phyloP scores from a whole-genome alignment of 495 filamentous ascomycete species.

The Penicillium psychrofluorescens region DNA sequence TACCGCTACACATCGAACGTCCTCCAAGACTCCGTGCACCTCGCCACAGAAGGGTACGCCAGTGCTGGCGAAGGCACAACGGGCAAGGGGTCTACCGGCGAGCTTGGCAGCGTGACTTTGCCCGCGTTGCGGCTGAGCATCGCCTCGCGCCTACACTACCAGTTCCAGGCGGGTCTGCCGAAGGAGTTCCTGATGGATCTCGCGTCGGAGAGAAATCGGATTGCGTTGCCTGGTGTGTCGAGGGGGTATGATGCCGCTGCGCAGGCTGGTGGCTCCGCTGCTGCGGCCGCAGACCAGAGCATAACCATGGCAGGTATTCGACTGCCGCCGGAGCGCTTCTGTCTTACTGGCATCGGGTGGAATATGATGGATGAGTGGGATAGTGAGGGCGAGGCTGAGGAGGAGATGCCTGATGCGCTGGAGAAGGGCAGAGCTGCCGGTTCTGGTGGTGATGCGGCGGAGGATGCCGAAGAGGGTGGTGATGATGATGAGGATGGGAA shows the following conservation, averaged over 20 bases:
- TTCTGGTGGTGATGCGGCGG: constrained; percentile 20
- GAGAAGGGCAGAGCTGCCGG: constrained; percentile 11
- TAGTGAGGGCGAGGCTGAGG: constrained; percentile 50
- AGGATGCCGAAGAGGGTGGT: constrained; percentile 25
- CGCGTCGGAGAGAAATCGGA: constrained; percentile 73
- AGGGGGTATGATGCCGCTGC: constrained; percentile 51
- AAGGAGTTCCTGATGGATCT: constrained; percentile 85
- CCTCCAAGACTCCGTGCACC: constrained; percentile 44
- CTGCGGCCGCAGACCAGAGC: constrained; percentile 20
- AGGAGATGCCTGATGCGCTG: constrained; percentile 30
- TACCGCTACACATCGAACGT: constrained; percentile 67
- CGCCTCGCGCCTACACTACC: constrained; percentile 54
- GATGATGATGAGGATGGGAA: constrained; percentile 47
- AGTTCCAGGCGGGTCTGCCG: constrained; percentile 57
- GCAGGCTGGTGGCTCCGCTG: constrained; percentile 7
- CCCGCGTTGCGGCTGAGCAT: constrained; percentile 57
- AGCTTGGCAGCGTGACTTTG: constrained; percentile 43
- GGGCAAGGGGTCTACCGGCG: constrained; percentile 12
- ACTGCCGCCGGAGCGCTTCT: constrained; percentile 86
- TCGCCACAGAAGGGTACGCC: constrained; percentile 47
- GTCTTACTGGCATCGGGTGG: constrained; percentile 81
- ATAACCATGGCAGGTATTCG: constrained; percentile 59
- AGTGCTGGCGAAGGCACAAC: constrained; percentile 19
- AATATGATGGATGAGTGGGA: constrained; percentile 73
- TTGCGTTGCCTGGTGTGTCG: constrained; percentile 68